These are phyloP conservation scores for Cyclocybe cylindracea DNA, from an alignment of 768 basidiomycete genomes.

Conservation along the genomic window DNA sequence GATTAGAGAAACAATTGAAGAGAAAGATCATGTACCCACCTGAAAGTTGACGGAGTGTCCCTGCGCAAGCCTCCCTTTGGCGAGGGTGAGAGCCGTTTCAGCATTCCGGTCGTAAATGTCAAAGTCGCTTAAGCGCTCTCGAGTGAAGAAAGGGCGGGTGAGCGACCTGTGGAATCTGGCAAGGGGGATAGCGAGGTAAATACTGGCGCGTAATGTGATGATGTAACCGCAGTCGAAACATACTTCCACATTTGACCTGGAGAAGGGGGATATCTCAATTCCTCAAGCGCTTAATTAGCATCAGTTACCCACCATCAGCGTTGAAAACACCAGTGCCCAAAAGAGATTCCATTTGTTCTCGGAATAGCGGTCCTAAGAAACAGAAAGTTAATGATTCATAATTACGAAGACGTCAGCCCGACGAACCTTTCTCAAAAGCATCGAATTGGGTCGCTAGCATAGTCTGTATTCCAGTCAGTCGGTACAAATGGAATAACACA, in stretches of 20 bases:
- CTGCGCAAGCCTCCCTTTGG: too few species aligned
- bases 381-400: not conserved
- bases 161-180: slow-evolving; percentile 53
- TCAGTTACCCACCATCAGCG: slow-evolving; percentile 43
- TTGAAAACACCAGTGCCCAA: slow-evolving; percentile 63
- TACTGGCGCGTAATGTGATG: too few species aligned
- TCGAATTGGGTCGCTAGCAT: slow-evolving; percentile 51
- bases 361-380: slow-evolving; percentile 21
- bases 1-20: too few species aligned
- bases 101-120: too few species aligned
- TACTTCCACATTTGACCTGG: slow-evolving; percentile 70
- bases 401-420: too few species aligned
- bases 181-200: not conserved
- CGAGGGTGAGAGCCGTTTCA: too few species aligned
- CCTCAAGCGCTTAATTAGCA: not conserved
- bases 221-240: slow-evolving; percentile 5
- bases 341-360: slow-evolving; percentile 30
- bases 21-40: too few species aligned
- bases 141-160: too few species aligned
- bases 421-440: slow-evolving; percentile 44
- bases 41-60: too few species aligned
- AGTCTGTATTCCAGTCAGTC: too few species aligned
- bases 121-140: too few species aligned
- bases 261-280: not conserved
- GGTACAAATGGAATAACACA: too few species aligned